Percentiles rank a stretch among this genome's conserved stretches.
Conservation (phyloP, 306 rosid species). For the Prunus persica region DNA sequence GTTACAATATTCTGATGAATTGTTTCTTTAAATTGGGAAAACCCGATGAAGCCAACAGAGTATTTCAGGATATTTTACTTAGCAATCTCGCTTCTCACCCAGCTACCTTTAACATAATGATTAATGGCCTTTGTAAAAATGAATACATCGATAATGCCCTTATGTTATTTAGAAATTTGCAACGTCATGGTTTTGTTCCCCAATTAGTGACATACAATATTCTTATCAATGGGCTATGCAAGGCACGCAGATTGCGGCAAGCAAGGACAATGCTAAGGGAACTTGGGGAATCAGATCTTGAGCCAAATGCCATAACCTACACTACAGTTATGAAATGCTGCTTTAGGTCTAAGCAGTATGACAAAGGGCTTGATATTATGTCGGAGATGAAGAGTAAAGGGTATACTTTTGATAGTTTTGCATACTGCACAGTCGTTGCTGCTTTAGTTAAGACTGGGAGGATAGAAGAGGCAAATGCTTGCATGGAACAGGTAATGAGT, state of each 20-base stretch:
- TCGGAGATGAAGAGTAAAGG: conserved; percentile 60
- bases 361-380: conserved; percentile 62
- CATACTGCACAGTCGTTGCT: conserved; percentile 66
- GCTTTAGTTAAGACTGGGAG: conserved; percentile 66
- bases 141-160: conserved; percentile 60
- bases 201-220: conserved; percentile 59
- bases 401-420: conserved; percentile 61
- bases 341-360: conserved; percentile 45
- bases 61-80: conserved; percentile 48
- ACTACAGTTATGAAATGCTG: conserved; percentile 66
- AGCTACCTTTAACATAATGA: conserved; percentile 63
- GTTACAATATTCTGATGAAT: conserved; percentile 66
- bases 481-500: conserved; percentile 38
- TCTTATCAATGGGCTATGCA: conserved; percentile 71
- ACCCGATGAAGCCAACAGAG: conserved; percentile 59
- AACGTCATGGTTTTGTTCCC: conserved; percentile 57
- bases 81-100: conserved; percentile 31
- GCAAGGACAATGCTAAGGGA: conserved; percentile 53
- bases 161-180: conserved; percentile 55
- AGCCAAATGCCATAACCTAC: conserved; percentile 63
- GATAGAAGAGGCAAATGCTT: conserved; percentile 54
- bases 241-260: conserved; percentile 39
- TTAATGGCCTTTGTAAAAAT: conserved; percentile 64
- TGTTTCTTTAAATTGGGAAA: conserved; percentile 70
- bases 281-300: conserved; percentile 46